These are phyloP conservation scores for Cucumis melo DNA, from an alignment of 306 rosid species.

Conservation along the genomic window DNA sequence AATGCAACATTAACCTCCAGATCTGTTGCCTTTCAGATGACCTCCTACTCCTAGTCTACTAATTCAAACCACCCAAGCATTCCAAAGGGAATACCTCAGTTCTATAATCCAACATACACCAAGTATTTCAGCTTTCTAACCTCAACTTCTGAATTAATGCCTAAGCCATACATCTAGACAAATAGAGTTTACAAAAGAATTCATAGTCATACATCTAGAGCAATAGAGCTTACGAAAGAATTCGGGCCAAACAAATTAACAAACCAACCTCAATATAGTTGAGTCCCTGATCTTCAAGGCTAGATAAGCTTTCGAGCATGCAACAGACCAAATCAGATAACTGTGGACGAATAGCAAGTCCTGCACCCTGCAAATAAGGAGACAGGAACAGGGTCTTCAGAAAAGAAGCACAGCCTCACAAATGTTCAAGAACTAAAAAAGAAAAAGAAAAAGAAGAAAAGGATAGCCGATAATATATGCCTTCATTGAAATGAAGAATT, in stretches of 20 bases:
- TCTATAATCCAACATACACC: neutral
- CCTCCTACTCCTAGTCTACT: neutral
- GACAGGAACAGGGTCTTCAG: neutral
- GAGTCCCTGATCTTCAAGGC: constrained; percentile 92
- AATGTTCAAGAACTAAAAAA: neutral
- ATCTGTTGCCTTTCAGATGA: neutral
- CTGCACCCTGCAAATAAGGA: constrained; percentile 62
- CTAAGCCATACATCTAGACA: neutral
- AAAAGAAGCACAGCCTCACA: neutral
- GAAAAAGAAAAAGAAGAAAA: neutral
- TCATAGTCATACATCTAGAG: neutral
- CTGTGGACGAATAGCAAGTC: constrained; percentile 73
- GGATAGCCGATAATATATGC: neutral
- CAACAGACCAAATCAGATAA: constrained; percentile 87
- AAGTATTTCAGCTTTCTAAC: neutral
- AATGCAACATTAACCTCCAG: neutral
- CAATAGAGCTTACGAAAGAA: neutral
- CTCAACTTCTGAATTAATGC: neutral
- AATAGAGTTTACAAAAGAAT: neutral
- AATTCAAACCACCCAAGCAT: neutral
- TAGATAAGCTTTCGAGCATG: constrained; percentile 95
- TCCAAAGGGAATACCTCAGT: neutral
- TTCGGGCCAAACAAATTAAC: constrained; percentile 4
- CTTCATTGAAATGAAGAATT: neutral
- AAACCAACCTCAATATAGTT: constrained; percentile 78